Percentiles rank a stretch among this genome's conserved stretches.
phyloP scores from a whole-genome alignment of 257 asterid species.

The Penstemon eatonii region DNA sequence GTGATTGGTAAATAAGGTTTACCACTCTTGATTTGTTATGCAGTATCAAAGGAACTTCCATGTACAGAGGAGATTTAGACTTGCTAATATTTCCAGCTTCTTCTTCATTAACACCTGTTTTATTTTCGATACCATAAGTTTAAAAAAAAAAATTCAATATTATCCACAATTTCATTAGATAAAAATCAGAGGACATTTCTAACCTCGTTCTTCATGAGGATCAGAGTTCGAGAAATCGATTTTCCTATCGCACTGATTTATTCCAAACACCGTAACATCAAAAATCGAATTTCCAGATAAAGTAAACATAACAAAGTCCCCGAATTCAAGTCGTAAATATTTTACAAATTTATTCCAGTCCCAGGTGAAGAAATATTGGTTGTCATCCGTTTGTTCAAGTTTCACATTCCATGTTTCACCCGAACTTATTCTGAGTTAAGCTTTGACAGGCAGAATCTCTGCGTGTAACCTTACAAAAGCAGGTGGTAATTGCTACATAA shows the following conservation, averaged over 20 bases:
- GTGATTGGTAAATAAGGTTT: neutral
- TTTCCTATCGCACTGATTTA: neutral
- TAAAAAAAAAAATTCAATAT: neutral
- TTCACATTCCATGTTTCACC: no score
- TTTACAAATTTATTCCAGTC: conserved; percentile 28
- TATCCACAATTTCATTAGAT: neutral
- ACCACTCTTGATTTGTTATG: conserved; percentile 23
- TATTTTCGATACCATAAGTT: neutral
- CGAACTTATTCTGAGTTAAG: no score
- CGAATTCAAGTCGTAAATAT: no score
- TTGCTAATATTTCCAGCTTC: neutral
- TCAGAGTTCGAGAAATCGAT: neutral
- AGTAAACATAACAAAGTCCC: no score
- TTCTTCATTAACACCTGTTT: neutral
- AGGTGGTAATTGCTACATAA: neutral
- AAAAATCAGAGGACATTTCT: no score
- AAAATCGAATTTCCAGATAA: conserved; percentile 5
- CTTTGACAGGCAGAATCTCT: neutral
- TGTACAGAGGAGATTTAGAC: neutral
- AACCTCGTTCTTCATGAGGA: neutral
- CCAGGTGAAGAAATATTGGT: neutral
- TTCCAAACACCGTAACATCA: neutral
- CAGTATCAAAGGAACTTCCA: neutral
- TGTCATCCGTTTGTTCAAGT: neutral
- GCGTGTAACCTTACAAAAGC: conserved; percentile 3